Percentiles rank a stretch among this genome's conserved stretches.
Evolutionary conservation across 1,139 yeast species (phyloP).

Genomic region (Taphrina flavorubra): DNA sequence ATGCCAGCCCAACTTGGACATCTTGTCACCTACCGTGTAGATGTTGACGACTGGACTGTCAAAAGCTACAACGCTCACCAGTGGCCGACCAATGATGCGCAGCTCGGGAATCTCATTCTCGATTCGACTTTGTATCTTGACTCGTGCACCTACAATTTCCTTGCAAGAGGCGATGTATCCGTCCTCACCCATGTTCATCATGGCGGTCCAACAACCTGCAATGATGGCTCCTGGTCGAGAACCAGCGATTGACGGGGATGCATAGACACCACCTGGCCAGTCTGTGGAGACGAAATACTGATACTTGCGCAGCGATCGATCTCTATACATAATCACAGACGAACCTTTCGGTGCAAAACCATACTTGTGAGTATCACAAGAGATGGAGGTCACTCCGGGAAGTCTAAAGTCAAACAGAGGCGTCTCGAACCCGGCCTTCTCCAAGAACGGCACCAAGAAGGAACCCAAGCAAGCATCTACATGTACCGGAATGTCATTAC

Average conservation of each 20-base stretch:
- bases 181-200: constrained; percentile 74
- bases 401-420: constrained; percentile 77
- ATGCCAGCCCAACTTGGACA: constrained; percentile 82
- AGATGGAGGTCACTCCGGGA: constrained; percentile 94
- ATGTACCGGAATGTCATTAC: constrained; percentile 76
- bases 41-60: constrained; percentile 65
- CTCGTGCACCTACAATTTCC: constrained; percentile 70
- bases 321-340: constrained; percentile 86
- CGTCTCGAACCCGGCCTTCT: constrained; percentile 64
- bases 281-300: constrained; percentile 84
- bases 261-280: constrained; percentile 96
- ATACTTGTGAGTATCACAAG: constrained; percentile 96
- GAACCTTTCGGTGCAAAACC: constrained; percentile 99
- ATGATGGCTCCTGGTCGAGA: constrained; percentile 96
- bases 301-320: constrained; percentile 66
- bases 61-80: constrained; percentile 80
- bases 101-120: constrained; percentile 59
- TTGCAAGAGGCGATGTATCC: constrained; percentile 75
- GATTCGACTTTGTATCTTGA: constrained; percentile 54
- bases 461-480: constrained; percentile 97
- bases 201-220: constrained; percentile 97
- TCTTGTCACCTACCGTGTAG: constrained; percentile 74
- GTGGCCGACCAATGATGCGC: constrained; percentile 80
- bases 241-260: constrained; percentile 95
- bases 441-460: constrained; percentile 80